These are phyloP conservation scores for Hypholoma fasciculare DNA, from an alignment of 768 basidiomycete species.

Conservation along the genomic window DNA sequence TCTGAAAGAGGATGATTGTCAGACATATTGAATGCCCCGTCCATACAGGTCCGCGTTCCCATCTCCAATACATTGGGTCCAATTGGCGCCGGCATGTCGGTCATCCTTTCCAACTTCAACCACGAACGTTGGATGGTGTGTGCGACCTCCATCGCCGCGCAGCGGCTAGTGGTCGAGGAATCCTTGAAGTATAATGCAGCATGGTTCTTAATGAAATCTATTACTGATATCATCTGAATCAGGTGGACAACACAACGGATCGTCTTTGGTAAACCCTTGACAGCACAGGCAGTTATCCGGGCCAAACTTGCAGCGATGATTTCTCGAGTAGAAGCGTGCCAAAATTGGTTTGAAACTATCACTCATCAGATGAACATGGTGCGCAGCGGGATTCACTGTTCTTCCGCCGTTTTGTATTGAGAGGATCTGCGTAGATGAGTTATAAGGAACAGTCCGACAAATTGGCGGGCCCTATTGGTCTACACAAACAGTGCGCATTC, in stretches of 20 bases:
- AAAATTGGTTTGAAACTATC: constrained; percentile 87
- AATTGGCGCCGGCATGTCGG: constrained; percentile 80
- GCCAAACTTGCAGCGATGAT: constrained; percentile 90
- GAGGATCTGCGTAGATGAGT: constrained; percentile 58
- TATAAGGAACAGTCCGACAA: constrained; percentile 84
- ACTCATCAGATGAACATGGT: constrained; percentile 94
- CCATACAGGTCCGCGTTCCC: constrained; percentile 65
- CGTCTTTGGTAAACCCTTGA: constrained; percentile 88
- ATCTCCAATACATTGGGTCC: constrained; percentile 85
- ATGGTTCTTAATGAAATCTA: neutral
- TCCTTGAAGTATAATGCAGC: constrained; percentile 66
- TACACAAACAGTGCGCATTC: constrained; percentile 77
- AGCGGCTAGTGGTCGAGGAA: constrained; percentile 85
- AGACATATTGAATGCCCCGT: constrained; percentile 8
- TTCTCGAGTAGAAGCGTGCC: constrained; percentile 79
- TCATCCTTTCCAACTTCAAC: constrained; percentile 85
- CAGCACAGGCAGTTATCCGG: constrained; percentile 83
- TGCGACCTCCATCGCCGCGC: constrained; percentile 67
- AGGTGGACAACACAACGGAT: constrained; percentile 90
- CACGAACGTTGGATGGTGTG: constrained; percentile 91
- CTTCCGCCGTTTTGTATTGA: neutral
- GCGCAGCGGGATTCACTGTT: neutral
- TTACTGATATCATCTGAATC: neutral
- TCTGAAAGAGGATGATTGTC: constrained; percentile 1
- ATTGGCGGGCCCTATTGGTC: constrained; percentile 85